Conservation (phyloP, 2,329 filamentous ascomycete genomes). For the Laburnicola sp. region DNA sequence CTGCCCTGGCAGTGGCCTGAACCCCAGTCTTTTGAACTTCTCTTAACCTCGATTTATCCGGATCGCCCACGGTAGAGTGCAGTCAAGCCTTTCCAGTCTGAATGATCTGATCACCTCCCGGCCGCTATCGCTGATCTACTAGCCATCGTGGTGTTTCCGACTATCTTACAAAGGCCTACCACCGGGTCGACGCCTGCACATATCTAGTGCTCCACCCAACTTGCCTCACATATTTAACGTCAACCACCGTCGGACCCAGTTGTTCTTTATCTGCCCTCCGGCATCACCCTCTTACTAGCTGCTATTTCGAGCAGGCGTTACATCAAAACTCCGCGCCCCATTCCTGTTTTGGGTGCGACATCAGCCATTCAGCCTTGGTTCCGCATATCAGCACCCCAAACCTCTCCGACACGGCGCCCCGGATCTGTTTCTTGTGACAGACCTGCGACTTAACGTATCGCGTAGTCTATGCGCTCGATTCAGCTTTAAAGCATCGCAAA, state of each 20-base stretch:
- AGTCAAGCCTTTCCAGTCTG: slow-evolving; percentile 44
- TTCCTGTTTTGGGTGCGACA: slow-evolving; percentile 37
- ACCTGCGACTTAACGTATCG: slow-evolving; percentile 30
- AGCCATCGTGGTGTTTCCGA: slow-evolving; percentile 42
- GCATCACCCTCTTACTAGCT: slow-evolving; percentile 34
- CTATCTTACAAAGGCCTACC: slow-evolving; percentile 38
- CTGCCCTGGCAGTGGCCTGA: slow-evolving; percentile 42
- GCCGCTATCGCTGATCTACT: slow-evolving; percentile 41
- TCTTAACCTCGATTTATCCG: slow-evolving; percentile 48
- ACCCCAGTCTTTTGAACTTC: slow-evolving; percentile 37
- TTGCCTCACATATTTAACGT: slow-evolving; percentile 26
- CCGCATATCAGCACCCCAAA: slow-evolving; percentile 36
- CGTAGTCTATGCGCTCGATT: slow-evolving; percentile 24
- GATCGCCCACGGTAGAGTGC: slow-evolving; percentile 45
- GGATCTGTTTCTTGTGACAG: slow-evolving; percentile 30
- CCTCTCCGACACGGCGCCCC: slow-evolving; percentile 26
- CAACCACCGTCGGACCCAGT: slow-evolving; percentile 27
- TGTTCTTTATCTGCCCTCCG: slow-evolving; percentile 36
- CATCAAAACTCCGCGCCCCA: slow-evolving; percentile 41
- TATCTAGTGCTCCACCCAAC: slow-evolving; percentile 34
- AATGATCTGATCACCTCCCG: slow-evolving; percentile 45
- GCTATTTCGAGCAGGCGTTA: slow-evolving; percentile 42
- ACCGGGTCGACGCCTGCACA: slow-evolving; percentile 31
- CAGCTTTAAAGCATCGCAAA: slow-evolving; percentile 30
- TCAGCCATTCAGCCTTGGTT: slow-evolving; percentile 41